Evolutionary conservation across 2,329 filamentous ascomycete genomes (phyloP).

Genomic region (Alternaria panax): DNA sequence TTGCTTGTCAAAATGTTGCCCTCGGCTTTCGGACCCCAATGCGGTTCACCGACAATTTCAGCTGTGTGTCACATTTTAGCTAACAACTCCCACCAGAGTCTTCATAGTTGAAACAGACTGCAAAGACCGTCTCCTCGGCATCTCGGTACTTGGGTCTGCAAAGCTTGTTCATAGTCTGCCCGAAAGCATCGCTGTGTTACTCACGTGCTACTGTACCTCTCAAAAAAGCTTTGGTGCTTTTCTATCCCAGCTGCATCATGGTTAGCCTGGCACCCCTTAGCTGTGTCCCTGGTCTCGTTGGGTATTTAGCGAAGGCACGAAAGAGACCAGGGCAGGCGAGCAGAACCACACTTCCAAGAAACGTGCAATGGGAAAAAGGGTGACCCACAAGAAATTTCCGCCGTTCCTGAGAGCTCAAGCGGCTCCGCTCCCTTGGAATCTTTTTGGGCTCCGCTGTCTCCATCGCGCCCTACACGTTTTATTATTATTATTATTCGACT

Average conservation of each 20-base stretch:
- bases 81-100: neutral
- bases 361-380: neutral
- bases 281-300: constrained; percentile 2
- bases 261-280: neutral
- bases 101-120: neutral
- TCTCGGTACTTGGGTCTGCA: neutral
- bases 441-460: constrained; percentile 14
- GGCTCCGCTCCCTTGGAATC: constrained; percentile 8
- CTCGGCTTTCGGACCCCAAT: neutral
- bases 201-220: neutral
- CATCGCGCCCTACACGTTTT: neutral
- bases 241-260: neutral
- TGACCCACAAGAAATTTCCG: constrained; percentile 13
- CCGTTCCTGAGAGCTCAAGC: constrained; percentile 4
- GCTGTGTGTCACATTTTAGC: neutral
- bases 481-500: no score
- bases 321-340: constrained; percentile 1
- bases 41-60: constrained; percentile 4
- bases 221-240: neutral
- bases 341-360: neutral
- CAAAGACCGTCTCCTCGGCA: neutral
- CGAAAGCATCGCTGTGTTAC: neutral
- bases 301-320: neutral
- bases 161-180: neutral
- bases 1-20: neutral